Conservation (phyloP, 148 eudicot species). For the Arbutus unedo region DNA sequence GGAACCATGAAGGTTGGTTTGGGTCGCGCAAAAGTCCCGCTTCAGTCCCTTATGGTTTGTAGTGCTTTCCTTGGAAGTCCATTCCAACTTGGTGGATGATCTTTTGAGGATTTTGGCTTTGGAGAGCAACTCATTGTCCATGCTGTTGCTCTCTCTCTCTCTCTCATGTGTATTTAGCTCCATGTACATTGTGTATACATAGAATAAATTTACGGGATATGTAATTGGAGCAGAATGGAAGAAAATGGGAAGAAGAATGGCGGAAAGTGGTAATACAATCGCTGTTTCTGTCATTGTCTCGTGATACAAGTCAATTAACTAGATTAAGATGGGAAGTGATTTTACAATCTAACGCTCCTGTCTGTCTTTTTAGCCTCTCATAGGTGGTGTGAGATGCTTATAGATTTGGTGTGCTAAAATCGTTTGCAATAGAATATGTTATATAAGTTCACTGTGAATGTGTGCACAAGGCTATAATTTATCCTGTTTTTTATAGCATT, state of each 20-base stretch:
- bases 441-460: too few species aligned
- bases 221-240: conserved; percentile 13
- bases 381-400: neutral
- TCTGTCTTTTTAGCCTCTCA: too few species aligned
- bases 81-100: conserved; percentile 2
- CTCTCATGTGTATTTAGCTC: conserved; percentile 10
- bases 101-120: neutral
- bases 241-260: conserved; percentile 9
- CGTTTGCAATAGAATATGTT: neutral
- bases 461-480: too few species aligned
- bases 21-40: conserved; percentile 35
- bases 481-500: neutral
- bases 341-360: neutral
- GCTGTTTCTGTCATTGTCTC: neutral
- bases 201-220: conserved; percentile 11
- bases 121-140: conserved; percentile 8
- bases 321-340: neutral
- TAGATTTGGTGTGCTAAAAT: neutral
- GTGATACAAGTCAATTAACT: neutral
- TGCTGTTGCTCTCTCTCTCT: conserved; percentile 10
- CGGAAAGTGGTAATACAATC: neutral
- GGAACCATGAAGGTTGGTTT: conserved; percentile 31
- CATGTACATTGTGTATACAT: conserved; percentile 7
- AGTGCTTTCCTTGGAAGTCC: conserved; percentile 5
- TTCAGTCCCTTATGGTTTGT: conserved; percentile 31